Evolutionary conservation across 2,329 filamentous ascomycete genomes (phyloP).

Genomic region (Rhexocercosporidium sp.): DNA sequence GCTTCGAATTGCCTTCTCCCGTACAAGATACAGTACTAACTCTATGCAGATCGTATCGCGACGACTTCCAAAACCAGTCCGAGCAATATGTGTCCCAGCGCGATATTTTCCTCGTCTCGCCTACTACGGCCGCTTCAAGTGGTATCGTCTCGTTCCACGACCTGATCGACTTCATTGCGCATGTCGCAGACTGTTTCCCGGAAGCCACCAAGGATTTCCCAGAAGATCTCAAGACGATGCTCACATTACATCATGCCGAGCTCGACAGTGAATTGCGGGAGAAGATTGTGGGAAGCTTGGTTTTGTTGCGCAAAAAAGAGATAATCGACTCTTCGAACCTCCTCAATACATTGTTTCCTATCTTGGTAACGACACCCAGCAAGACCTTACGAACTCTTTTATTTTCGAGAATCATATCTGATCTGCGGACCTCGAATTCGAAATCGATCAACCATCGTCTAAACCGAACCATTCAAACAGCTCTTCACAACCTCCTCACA

Average conservation of each 20-base stretch:
- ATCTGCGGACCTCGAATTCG: conserved; percentile 85
- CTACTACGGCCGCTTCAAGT: conserved; percentile 75
- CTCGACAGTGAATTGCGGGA: conserved; percentile 87
- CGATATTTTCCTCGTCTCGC: conserved; percentile 88
- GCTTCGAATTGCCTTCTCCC: conserved; percentile 36
- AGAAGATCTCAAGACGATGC: conserved; percentile 78
- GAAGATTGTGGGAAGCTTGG: conserved; percentile 90
- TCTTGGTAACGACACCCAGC: conserved; percentile 88
- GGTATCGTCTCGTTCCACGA: conserved; percentile 86
- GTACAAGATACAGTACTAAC: conserved; percentile 16
- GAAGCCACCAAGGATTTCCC: conserved; percentile 78
- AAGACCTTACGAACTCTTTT: conserved; percentile 85
- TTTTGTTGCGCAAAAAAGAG: conserved; percentile 88
- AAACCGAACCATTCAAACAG: conserved; percentile 91
- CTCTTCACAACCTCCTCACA: conserved; percentile 88
- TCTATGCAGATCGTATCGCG: conserved; percentile 73
- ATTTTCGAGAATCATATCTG: conserved; percentile 89
- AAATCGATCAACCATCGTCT: conserved; percentile 90
- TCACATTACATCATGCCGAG: conserved; percentile 80
- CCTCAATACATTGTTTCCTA: conserved; percentile 90
- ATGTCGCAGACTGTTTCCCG: conserved; percentile 93
- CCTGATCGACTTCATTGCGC: conserved; percentile 90
- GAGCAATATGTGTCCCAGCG: conserved; percentile 90
- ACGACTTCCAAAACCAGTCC: conserved; percentile 88
- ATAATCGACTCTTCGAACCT: conserved; percentile 84